Percentiles rank a stretch among this genome's conserved stretches.
Conservation (phyloP, 306 rosid species). For the Ormosia emarginata region DNA sequence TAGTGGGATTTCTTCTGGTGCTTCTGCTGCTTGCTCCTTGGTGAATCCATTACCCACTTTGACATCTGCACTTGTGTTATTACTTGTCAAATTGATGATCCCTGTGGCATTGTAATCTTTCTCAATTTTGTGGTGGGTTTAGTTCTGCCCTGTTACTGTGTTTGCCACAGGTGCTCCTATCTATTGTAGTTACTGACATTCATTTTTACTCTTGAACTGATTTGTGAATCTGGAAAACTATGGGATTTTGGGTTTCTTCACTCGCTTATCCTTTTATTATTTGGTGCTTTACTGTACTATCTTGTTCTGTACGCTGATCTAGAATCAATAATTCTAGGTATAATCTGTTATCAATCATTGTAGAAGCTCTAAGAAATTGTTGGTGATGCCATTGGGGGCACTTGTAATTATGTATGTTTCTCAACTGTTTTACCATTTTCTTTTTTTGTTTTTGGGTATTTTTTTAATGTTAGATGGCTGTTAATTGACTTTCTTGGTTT, state of each 20-base stretch:
- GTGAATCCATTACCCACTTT: slow-evolving; percentile 47
- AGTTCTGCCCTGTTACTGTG: slow-evolving; percentile 15
- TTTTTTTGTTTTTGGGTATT: not conserved
- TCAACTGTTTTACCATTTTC: not conserved
- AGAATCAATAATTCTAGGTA: slow-evolving; percentile 23
- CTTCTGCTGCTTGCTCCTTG: slow-evolving; percentile 63
- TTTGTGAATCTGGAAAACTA: slow-evolving; percentile 35
- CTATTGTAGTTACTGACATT: slow-evolving; percentile 33
- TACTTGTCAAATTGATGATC: slow-evolving; percentile 39
- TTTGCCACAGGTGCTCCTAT: slow-evolving; percentile 15
- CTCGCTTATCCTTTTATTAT: slow-evolving; percentile 5
- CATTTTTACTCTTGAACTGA: slow-evolving; percentile 37
- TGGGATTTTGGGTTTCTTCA: slow-evolving; percentile 15
- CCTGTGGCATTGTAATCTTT: slow-evolving; percentile 45
- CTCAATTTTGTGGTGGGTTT: slow-evolving; percentile 32
- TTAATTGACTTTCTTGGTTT: not conserved
- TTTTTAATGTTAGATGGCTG: not conserved
- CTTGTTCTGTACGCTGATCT: not conserved
- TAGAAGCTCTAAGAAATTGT: slow-evolving; percentile 6
- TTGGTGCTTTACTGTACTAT: slow-evolving; percentile 11
- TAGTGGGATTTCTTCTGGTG: slow-evolving; percentile 50
- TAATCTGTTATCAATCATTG: slow-evolving; percentile 2
- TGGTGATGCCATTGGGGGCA: not conserved
- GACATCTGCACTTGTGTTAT: slow-evolving; percentile 35
- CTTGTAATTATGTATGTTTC: not conserved